Evolutionary conservation across 2,329 filamentous ascomycete species (phyloP), one percentile per base, ranked within the genome.

Genomic region (Macrophomina pseudophaseolina): DNA sequence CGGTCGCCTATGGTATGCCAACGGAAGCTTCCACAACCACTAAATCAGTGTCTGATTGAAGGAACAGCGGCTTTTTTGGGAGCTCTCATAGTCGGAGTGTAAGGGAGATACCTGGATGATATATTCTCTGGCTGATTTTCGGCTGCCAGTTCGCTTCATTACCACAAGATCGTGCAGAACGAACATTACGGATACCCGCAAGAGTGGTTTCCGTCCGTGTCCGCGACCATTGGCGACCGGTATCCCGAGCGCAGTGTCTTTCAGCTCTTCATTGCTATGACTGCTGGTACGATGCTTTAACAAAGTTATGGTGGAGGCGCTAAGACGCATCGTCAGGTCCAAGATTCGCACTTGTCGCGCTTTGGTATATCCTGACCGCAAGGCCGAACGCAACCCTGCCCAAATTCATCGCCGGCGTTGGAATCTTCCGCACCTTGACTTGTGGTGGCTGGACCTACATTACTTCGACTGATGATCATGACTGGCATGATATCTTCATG

Each of bases 401-500:
- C 18, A 93, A 92, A 76, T 89, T 95, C 69, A 86, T 98, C 68
- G 90, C 90, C 53, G 86, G 86, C 48, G 89, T 92, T 72, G 95
- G 95, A 66, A 71, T 97, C 63, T 90, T 98, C 75, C 89, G 95
- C 73, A 97, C 94, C 9, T 81, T 98, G 67, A 97, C 93, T 4
- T 99, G 95, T 75, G 95, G 94, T 72, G 95, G 95, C 67, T 99
- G 95, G 94, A 97, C 95, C 64, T 99, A 98, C 79, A 89, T 99
- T 69, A 99, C 95, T 32, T 98, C 95, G 69, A 99, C 95, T 51
- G 95, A 99, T 77, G 93, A 98, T 78, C 95, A 99, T 79, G 89
- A 97, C 80, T 98, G 93, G 94, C 95, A 99, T 78, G 95, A 99
- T 75, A 94, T 98, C 69, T 94, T 99, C 78, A 99, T 99, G 95